These are phyloP conservation scores for Ustilago loliicola DNA, from an alignment of 1,284 basidiomycete genomes.

Conservation along the genomic window DNA sequence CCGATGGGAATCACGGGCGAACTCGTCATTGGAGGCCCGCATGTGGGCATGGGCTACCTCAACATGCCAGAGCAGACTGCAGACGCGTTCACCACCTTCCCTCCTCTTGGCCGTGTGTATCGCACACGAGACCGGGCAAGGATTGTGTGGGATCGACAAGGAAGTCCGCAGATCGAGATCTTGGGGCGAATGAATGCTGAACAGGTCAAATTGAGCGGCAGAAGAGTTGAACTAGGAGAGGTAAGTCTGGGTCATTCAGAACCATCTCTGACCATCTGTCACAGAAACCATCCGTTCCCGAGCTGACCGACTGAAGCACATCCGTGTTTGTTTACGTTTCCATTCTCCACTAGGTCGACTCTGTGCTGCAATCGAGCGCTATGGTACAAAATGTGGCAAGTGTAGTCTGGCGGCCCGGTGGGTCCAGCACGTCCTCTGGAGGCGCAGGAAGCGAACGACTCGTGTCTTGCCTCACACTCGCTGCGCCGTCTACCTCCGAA, in stretches of 20 bases:
- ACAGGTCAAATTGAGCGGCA: conserved; percentile 34
- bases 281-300: no score
- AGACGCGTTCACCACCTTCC: conserved; percentile 15
- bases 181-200: conserved; percentile 31
- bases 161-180: conserved; percentile 30
- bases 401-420: conserved; percentile 8
- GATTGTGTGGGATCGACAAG: conserved; percentile 24
- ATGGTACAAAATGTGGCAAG: conserved; percentile 9
- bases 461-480: no score
- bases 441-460: no score
- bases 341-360: conserved; percentile 9
- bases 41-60: conserved; percentile 35
- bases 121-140: conserved; percentile 26
- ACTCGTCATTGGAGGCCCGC: conserved; percentile 30
- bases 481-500: no score
- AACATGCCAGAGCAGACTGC: conserved; percentile 16
- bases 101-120: conserved; percentile 23
- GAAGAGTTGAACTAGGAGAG: conserved; percentile 35
- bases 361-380: conserved; percentile 17
- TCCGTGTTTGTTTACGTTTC: no score
- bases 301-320: no score
- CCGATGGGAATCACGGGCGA: conserved; percentile 28
- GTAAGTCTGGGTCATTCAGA: neutral
- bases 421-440: no score
- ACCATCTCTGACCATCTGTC: no score